Base-by-base conservation (phyloP, 148 eudicot species). In the Limonium bicolor region DNA sequence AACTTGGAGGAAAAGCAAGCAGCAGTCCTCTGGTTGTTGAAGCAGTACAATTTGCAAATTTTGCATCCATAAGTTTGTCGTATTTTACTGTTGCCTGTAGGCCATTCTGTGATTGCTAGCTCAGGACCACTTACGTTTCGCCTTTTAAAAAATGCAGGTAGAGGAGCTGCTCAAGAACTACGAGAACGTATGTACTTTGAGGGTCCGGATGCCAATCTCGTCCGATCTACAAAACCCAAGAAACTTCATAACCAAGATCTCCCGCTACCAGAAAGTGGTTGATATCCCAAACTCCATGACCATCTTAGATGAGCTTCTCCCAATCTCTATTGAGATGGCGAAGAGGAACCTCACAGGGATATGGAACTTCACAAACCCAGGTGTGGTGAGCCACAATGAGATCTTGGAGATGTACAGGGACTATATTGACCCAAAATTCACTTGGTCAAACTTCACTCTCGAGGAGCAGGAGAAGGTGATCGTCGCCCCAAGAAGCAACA, bases 401-500 rank as follows among this genome's bases (percentile, higher is more conserved):
- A 57, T 68, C n/a, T 61, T 68, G 6, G 73, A 68, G 54, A 68
- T 68, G 73, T 68, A 68, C 68, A 68, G 58, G 64, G 58, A 68
- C n/a, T 68, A 62, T 61, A 62, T 68, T 27, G 32, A 48, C 19
- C 48, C 48, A 8, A 31, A 43, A 4, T 25, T 43, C 31, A n/a
- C 24, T n/a, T 43, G 48, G 48, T 17, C 30, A 18, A 43, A 43
- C 31, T 25, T 43, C 48, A 43, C 48, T 23, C n/a, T 43, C 24
- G 46, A 41, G 25, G 46, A 41, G 14, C 46, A 41, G 18, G 46
- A 27, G 2, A 41, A 41, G 46, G 46, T 41, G 46, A 41, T 41
- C 9, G 28, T 41, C 3, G 46, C 46, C 25, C 27, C 29, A 41
- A 41, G 28, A 29, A 41, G 46, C 15, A 41, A 41, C 48, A 43